These are phyloP conservation scores for Nidula microcarpa DNA, from an alignment of 768 basidiomycete species.

Conservation along the genomic window DNA sequence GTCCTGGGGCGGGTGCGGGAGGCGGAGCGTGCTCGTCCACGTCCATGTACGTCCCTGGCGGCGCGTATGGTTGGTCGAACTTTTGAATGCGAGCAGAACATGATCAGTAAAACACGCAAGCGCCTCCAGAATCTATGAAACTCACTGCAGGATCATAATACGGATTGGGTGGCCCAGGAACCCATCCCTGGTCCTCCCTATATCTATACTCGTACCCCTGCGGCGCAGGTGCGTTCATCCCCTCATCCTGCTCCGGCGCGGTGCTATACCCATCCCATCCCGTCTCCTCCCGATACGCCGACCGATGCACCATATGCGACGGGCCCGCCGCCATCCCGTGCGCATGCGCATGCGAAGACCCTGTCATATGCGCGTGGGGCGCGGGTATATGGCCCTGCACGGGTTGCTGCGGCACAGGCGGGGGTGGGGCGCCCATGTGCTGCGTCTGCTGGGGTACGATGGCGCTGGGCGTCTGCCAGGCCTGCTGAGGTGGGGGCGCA, in stretches of 20 bases:
- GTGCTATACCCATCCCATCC: constrained; percentile 53
- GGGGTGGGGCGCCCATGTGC: constrained; percentile 31
- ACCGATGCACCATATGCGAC: constrained; percentile 34
- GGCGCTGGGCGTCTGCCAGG: constrained; percentile 60
- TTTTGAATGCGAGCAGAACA: constrained; percentile 7
- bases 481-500: constrained; percentile 49
- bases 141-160: constrained; percentile 61
- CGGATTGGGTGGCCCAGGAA: constrained; percentile 22
- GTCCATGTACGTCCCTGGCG: not conserved
- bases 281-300: constrained; percentile 42
- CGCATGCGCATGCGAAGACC: too few species aligned
- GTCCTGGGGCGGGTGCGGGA: constrained; percentile 24
- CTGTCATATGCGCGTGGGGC: too few species aligned
- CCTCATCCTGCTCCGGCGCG: constrained; percentile 40
- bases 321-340: too few species aligned
- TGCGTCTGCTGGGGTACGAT: constrained; percentile 69
- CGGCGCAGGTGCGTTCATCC: constrained; percentile 28
- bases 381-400: constrained; percentile 10
- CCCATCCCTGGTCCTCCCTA: constrained; percentile 57
- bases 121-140: not conserved
- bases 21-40: constrained; percentile 32
- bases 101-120: not conserved
- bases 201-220: constrained; percentile 58
- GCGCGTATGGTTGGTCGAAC: constrained; percentile 51
- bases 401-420: constrained; percentile 39